These are phyloP conservation scores for Syzygium syzygioides DNA, from an alignment of 441 rosid species.

Conservation along the genomic window DNA sequence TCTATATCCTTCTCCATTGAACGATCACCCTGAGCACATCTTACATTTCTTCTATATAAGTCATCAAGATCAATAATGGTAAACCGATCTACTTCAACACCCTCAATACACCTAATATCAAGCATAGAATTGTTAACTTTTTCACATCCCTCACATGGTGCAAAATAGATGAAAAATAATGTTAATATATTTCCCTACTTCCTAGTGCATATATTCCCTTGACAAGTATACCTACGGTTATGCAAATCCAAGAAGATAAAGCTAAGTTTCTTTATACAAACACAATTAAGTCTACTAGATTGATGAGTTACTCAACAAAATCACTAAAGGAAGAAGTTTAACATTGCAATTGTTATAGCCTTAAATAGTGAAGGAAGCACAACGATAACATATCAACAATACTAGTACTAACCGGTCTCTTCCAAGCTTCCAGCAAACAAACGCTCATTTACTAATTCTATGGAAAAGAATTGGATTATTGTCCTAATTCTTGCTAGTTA, in stretches of 20 bases:
- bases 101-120: no score
- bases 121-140: no score
- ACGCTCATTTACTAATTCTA: not conserved
- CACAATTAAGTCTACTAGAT: not conserved
- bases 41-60: no score
- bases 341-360: not conserved
- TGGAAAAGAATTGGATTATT: not conserved
- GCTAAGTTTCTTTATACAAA: no score
- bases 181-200: slow-evolving; percentile 40
- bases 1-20: no score
- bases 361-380: not conserved
- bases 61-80: no score
- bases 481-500: not conserved
- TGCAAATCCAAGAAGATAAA: not conserved
- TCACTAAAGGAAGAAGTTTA: not conserved
- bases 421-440: not conserved
- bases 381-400: not conserved
- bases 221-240: slow-evolving; percentile 54
- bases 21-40: no score
- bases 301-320: not conserved
- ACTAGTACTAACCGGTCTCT: not conserved
- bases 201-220: slow-evolving; percentile 92
- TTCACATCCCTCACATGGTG: no score
- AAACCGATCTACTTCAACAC: no score
- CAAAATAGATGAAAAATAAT: no score